Evolutionary conservation across 768 basidiomycete species (phyloP).

Genomic region (Rhodotorula paludigena): DNA sequence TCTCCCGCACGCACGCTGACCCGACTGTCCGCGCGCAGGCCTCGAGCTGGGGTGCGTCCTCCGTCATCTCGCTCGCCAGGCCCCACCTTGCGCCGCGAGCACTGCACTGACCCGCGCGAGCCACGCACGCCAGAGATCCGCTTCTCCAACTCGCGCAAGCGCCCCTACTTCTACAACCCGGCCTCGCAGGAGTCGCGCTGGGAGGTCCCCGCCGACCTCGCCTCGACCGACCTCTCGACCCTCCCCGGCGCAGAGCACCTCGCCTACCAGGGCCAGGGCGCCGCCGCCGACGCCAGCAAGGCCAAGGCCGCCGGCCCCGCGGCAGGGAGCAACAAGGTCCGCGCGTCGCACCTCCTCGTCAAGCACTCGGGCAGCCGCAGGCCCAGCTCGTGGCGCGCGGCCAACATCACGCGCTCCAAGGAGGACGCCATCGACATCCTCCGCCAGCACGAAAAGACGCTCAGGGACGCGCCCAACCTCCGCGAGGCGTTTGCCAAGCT

Average conservation of each 20-base stretch:
- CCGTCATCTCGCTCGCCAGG: not conserved
- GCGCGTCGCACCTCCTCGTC: conserved; percentile 90
- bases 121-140: conserved; percentile 58
- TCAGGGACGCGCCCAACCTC: conserved; percentile 52
- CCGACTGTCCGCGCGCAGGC: not conserved
- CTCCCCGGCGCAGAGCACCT: conserved; percentile 39
- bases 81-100: no score
- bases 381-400: conserved; percentile 55
- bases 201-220: conserved; percentile 52
- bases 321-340: conserved; percentile 64
- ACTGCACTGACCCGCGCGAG: not conserved
- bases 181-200: conserved; percentile 68
- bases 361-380: conserved; percentile 63
- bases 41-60: conserved; percentile 3
- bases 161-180: conserved; percentile 85
- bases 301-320: not conserved
- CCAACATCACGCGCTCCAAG: conserved; percentile 75
- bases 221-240: conserved; percentile 25
- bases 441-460: conserved; percentile 59
- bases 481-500: conserved; percentile 66
- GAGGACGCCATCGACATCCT: conserved; percentile 84
- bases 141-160: conserved; percentile 66
- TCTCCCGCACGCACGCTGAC: not conserved
- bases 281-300: conserved; percentile 37
- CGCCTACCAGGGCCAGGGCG: conserved; percentile 36